Evolutionary conservation across 2,329 filamentous ascomycete genomes (phyloP), one percentile per base, ranked within the genome.

Genomic region (Colletotrichum lupini): DNA sequence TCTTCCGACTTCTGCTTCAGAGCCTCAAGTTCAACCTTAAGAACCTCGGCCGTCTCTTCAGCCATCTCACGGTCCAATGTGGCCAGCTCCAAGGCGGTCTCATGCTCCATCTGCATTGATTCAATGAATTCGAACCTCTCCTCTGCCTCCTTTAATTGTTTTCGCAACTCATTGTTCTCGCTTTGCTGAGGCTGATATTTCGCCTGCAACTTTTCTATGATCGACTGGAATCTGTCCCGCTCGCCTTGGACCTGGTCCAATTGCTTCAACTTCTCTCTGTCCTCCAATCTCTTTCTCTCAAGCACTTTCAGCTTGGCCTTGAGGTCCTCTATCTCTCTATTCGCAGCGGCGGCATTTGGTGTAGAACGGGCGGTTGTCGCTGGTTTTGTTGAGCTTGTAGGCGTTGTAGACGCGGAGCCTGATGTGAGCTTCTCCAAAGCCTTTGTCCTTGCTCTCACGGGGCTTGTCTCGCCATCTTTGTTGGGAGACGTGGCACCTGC

Each of bases 31-130:
- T 99, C 95, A 1, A 90, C 88, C 80, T 95, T 97, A 63, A 93
- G 87, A 22, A 93, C 91, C 76, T 98, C 97, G 0, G 94, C 93
- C 56, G 92, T 95, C 82, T 98, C 96, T 82, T 99, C 95, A 0
- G 97, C 97, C 94, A 98, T 97, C 82, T 99, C 96, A 57, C 94
- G 91, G 80, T 99, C 97, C 30, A 99, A 86, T 0, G 94, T 93
- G 7, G 95, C 95, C 82, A 97, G 90, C 83, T 99, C 97, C 79
- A 98, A 85, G 7, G 93, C 90, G 4, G 92, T 90, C 35, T 98
- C 97, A 81, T 97, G 92, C 76, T 98, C 95, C 8, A 94, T 93
- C 80, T 97, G 93, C 67, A 93, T 86, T 35, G 89, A 87, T 77
- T 96, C 94, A 2, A 97, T 86, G 26, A 91, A 86, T 69, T 93